Percentiles rank a stretch among this genome's conserved stretches.
Conservation (phyloP, 2,329 filamentous ascomycete genomes). For the Simplicillium sp. region DNA sequence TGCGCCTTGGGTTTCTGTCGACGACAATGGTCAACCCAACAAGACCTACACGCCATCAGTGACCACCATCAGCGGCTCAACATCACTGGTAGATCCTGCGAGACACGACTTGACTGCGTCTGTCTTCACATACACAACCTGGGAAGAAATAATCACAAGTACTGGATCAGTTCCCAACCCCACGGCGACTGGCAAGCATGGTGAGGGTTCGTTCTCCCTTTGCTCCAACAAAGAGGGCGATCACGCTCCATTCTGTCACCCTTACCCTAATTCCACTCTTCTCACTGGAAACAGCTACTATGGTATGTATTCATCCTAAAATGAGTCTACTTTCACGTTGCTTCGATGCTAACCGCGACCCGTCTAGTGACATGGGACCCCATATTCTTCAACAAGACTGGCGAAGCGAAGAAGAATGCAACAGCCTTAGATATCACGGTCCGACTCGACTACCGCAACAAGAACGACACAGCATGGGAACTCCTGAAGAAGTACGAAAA, state of each 20-base stretch:
- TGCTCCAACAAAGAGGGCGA: constrained; percentile 38
- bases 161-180: constrained; percentile 34
- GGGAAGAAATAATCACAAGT: constrained; percentile 27
- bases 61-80: constrained; percentile 34
- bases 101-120: constrained; percentile 38
- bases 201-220: constrained; percentile 37
- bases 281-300: constrained; percentile 40
- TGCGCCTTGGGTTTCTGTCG: constrained; percentile 42
- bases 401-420: constrained; percentile 17
- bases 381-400: constrained; percentile 34
- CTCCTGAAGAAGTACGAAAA: no score
- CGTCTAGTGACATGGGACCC: constrained; percentile 48
- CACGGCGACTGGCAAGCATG: constrained; percentile 28
- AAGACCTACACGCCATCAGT: constrained; percentile 39
- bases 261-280: constrained; percentile 31
- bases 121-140: constrained; percentile 26
- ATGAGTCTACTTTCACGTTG: not conserved
- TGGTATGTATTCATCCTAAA: constrained; percentile 22
- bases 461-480: constrained; percentile 13
- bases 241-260: constrained; percentile 42
- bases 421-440: constrained; percentile 19
- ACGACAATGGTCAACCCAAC: constrained; percentile 31
- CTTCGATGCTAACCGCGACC: not conserved
- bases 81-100: constrained; percentile 25
- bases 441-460: constrained; percentile 31